These are phyloP conservation scores for Jacaranda copaia DNA, from an alignment of 257 asterid genomes.

Conservation along the genomic window DNA sequence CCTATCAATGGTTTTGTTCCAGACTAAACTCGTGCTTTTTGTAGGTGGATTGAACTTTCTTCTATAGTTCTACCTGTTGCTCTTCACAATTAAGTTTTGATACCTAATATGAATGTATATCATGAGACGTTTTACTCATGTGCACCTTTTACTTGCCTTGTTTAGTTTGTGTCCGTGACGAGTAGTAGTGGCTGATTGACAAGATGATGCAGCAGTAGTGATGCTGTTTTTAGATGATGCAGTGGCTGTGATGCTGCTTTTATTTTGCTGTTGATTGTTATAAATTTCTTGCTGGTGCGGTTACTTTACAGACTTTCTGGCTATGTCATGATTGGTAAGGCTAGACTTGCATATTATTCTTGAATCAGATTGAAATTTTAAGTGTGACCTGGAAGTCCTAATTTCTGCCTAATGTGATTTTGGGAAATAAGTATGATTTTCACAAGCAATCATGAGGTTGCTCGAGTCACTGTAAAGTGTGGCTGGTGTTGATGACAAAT, in stretches of 20 bases:
- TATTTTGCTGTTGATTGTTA: constrained; percentile 57
- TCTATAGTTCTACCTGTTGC: too few relatives aligned
- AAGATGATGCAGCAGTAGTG: constrained; percentile 62
- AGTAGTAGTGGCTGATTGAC: constrained; percentile 64
- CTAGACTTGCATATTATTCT: constrained; percentile 33
- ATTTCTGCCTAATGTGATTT: background rate
- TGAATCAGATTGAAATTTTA: constrained; percentile 36
- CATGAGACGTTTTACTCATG: constrained; percentile 48
- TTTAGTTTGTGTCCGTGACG: constrained; percentile 72
- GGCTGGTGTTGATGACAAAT: constrained; percentile 47
- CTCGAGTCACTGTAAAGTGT: constrained; percentile 7
- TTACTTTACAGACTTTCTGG: constrained; percentile 41
- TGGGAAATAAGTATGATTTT: constrained; percentile 12
- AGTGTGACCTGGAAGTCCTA: constrained; percentile 33
- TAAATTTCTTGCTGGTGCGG: constrained; percentile 53
- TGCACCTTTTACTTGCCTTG: constrained; percentile 63
- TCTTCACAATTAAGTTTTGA: too few relatives aligned
- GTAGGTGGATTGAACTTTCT: too few relatives aligned
- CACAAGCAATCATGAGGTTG: background rate
- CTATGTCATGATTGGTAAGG: constrained; percentile 58
- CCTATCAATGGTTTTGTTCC: constrained; percentile 32
- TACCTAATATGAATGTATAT: background rate
- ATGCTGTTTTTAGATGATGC: constrained; percentile 62
- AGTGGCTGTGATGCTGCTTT: constrained; percentile 60
- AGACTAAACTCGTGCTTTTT: background rate